Base-by-base conservation (phyloP, 176 grass and related monocot species). In the Phragmites australis region DNA sequence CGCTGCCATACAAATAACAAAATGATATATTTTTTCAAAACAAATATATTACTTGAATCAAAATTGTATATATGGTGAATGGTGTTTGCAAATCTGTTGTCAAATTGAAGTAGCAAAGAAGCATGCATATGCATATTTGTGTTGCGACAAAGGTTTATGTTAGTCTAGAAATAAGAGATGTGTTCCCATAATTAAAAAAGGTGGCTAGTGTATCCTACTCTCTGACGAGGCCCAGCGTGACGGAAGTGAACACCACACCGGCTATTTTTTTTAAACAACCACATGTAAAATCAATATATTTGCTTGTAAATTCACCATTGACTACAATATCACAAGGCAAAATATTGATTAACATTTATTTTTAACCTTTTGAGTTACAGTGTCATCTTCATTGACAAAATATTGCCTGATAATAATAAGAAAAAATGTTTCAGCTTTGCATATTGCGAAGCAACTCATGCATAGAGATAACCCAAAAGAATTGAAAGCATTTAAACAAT, bases 211-310 rank as follows among this genome's bases (percentile, higher is more conserved):
- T n/a, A 81, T 9, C 77, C 6, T 86, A 99, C 96, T 90, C 78
- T 99, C 61, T 99, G 96, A 59, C 96, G 86, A 42, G 96, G 96
- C 41, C 96, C 96, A 72, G 92, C 96, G 70, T 92, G 93, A 17
- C 96, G 90, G 74, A 99, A 99, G 83, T 99, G 96, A 69, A 93
- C 46, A 6, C 96, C 96, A 9, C 96, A 82, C 12, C 81, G 82
- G 17, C 84, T 95, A 48, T n/a, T 91, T 68, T 58, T 81, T 91
- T 31, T 91, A 88, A 84, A 87, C 82, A 79, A 99, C 92, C 31
- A 93, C 77, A 92, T 99, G 82, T 50, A 54, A 50, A 17, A 50
- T 22, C 7, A 75, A 50, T 7, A 82, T 23, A 37, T n/a, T n/a
- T 15, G 4, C 56, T 23, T 42, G 61, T 70, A 62, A 89, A 75